Conservation (phyloP, 2,329 filamentous ascomycete genomes). For the Clonostachys rosea region DNA sequence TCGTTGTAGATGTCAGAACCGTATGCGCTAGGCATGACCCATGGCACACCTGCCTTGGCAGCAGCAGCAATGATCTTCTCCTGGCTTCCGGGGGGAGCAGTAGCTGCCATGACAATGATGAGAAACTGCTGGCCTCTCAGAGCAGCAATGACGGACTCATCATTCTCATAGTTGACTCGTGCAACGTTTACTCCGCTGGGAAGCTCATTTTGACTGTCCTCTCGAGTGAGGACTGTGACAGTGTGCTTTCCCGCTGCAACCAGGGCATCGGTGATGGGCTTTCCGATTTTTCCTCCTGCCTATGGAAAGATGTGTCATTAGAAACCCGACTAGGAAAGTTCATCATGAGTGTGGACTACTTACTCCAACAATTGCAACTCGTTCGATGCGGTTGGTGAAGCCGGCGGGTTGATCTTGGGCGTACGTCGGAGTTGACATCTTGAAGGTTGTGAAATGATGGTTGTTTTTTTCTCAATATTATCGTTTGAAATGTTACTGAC, state of each 20-base stretch:
- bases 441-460: slow-evolving; percentile 14
- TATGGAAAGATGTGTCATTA: slow-evolving; percentile 1
- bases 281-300: slow-evolving; percentile 36
- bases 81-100: slow-evolving; percentile 33
- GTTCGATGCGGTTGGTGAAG: slow-evolving; percentile 34
- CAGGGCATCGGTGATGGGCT: slow-evolving; percentile 31
- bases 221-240: slow-evolving; percentile 48
- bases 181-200: slow-evolving; percentile 35
- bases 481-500: too few species aligned
- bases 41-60: slow-evolving; percentile 42
- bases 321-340: not conserved
- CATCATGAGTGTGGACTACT: slow-evolving; percentile 12
- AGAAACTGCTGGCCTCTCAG: slow-evolving; percentile 48
- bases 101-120: slow-evolving; percentile 40
- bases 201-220: slow-evolving; percentile 29
- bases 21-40: slow-evolving; percentile 45
- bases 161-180: slow-evolving; percentile 36
- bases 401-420: slow-evolving; percentile 27
- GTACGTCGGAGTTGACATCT: slow-evolving; percentile 7
- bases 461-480: slow-evolving; percentile 27
- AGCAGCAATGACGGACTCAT: slow-evolving; percentile 35
- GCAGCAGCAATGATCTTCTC: slow-evolving; percentile 41
- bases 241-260: slow-evolving; percentile 43
- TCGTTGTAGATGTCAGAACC: slow-evolving; percentile 19
- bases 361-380: slow-evolving; percentile 42